These are phyloP conservation scores for Globisporangium cylindrosporum DNA, from an alignment of 352 stramenopile genomes.

Conservation along the genomic window DNA sequence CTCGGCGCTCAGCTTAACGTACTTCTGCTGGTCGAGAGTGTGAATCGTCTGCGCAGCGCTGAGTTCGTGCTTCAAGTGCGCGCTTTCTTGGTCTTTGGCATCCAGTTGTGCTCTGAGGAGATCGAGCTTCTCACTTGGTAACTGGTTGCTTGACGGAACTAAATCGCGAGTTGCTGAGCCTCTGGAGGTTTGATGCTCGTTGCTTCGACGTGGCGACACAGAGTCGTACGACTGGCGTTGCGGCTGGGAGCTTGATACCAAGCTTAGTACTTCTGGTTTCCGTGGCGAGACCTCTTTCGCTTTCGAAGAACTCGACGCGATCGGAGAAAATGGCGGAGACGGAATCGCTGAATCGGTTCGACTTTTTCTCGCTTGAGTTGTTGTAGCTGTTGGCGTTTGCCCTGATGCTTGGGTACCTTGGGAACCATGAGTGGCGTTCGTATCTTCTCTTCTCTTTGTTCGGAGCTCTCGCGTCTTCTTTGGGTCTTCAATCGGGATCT, in stretches of 20 bases:
- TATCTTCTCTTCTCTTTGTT: constrained; percentile 33
- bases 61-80: constrained; percentile 19
- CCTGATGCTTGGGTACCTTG: too few species aligned
- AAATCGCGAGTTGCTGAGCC: not conserved
- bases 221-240: not conserved
- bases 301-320: not conserved
- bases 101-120: not conserved
- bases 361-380: not conserved
- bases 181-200: not conserved
- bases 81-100: constrained; percentile 11
- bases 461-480: constrained; percentile 19
- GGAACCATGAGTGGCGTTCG: not conserved
- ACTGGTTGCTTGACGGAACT: not conserved
- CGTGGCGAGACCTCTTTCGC: not conserved
- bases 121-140: not conserved
- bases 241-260: not conserved
- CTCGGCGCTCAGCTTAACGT: constrained; percentile 24
- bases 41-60: constrained; percentile 24
- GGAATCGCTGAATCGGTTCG: not conserved
- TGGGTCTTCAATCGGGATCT: not conserved
- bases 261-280: not conserved
- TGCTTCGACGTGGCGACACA: not conserved
- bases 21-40: constrained; percentile 28
- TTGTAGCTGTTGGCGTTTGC: not conserved
- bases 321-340: not conserved